A percentile compares a stretch with the other conserved stretches of the same genome.
These are phyloP conservation scores for Phytophthora kernoviae DNA, from an alignment of 352 stramenopile species.

Conservation along the genomic window DNA sequence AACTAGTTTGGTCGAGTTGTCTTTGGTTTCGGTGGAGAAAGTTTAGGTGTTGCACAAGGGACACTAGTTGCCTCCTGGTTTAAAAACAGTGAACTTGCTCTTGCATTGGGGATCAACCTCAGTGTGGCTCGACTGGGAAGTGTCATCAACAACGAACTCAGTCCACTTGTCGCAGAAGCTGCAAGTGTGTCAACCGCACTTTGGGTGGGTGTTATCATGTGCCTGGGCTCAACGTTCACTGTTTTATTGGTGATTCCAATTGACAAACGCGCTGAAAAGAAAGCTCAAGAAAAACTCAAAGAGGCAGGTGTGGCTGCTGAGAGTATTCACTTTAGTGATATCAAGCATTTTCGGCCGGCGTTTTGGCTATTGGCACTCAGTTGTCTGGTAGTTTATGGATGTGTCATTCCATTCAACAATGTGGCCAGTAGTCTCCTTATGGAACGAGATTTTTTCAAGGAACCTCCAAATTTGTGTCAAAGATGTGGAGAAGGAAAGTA, in stretches of 20 bases:
- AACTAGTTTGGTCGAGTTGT: constrained; percentile 87
- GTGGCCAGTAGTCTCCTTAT: constrained; percentile 92
- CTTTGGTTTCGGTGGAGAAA: constrained; percentile 94
- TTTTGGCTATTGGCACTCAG: constrained; percentile 92
- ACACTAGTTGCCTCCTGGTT: constrained; percentile 94
- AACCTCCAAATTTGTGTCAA: constrained; percentile 49
- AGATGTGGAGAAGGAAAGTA: constrained; percentile 71
- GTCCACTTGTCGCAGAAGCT: constrained; percentile 72
- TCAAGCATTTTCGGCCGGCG: constrained; percentile 78
- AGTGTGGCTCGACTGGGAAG: constrained; percentile 89
- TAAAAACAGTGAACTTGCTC: constrained; percentile 91
- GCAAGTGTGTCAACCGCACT: constrained; percentile 76
- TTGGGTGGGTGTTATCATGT: constrained; percentile 89
- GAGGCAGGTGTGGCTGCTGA: constrained; percentile 29
- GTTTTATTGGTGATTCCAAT: constrained; percentile 83
- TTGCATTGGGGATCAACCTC: constrained; percentile 93
- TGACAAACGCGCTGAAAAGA: constrained; percentile 65
- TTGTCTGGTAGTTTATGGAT: constrained; percentile 93
- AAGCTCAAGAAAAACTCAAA: constrained; percentile 29
- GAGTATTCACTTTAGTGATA: constrained; percentile 71
- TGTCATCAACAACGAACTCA: constrained; percentile 94
- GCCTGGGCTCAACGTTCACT: constrained; percentile 63
- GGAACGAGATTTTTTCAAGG: constrained; percentile 91
- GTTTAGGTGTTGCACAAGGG: constrained; percentile 88
- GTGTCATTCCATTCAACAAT: constrained; percentile 95